Conservation (phyloP, 805 yeast genomes). For the Clavispora phyllophila region DNA sequence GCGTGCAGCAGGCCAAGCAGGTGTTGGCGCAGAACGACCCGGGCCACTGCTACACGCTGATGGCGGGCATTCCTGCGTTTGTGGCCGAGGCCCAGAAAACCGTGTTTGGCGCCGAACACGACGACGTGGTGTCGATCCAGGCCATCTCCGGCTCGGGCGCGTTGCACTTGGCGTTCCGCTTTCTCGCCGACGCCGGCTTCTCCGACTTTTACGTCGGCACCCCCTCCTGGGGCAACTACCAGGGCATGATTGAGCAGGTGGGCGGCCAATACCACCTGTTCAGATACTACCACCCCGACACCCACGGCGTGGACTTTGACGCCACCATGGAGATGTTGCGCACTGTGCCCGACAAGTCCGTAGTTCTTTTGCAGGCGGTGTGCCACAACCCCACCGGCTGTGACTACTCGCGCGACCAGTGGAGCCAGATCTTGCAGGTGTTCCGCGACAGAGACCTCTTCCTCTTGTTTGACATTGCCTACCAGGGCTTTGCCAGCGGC, state of each 20-base stretch:
- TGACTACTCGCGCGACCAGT: constrained; percentile 33
- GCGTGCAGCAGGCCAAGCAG: constrained; percentile 33
- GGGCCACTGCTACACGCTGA: constrained; percentile 41
- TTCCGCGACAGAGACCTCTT: constrained; percentile 22
- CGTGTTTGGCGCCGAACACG: constrained; percentile 30
- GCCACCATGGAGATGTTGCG: constrained; percentile 22
- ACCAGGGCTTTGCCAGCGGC: constrained; percentile 39
- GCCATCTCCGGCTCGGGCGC: constrained; percentile 41
- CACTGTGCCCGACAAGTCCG: constrained; percentile 26
- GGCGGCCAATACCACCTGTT: constrained; percentile 25
- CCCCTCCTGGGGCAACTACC: constrained; percentile 39
- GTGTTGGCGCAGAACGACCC: constrained; percentile 29
- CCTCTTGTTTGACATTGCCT: constrained; percentile 36
- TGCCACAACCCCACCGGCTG: constrained; percentile 45
- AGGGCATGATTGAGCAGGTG: constrained; percentile 27
- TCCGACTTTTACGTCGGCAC: constrained; percentile 29
- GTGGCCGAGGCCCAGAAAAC: constrained; percentile 28
- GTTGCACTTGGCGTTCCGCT: constrained; percentile 31
- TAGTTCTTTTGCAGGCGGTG: constrained; percentile 37
- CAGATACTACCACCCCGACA: constrained; percentile 26
- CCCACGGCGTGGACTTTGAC: constrained; percentile 27
- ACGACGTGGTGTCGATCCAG: constrained; percentile 32
- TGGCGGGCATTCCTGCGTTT: constrained; percentile 38
- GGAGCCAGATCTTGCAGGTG: constrained; percentile 27
- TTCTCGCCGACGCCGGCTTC: constrained; percentile 16